Conservation (phyloP, 1,284 basidiomycete species). For the Ustilago cynodontis region DNA sequence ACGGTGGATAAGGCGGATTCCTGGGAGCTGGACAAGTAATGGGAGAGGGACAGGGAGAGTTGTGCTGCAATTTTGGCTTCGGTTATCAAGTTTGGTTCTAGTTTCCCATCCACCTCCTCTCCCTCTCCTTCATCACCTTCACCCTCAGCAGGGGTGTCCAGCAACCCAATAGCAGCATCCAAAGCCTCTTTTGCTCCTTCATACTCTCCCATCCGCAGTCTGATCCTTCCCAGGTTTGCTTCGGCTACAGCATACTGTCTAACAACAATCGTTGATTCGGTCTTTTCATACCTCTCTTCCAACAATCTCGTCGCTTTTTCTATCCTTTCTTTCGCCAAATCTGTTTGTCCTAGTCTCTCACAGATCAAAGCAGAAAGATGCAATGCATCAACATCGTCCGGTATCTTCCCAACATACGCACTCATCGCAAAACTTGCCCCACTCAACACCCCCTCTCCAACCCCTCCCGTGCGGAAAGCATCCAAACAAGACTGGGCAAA, state of each 20-base stretch:
- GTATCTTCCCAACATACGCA: slow-evolving; percentile 79
- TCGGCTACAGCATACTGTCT: slow-evolving; percentile 84
- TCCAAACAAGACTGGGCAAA: slow-evolving; percentile 79
- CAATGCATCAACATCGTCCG: slow-evolving; percentile 80
- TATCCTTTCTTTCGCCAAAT: slow-evolving; percentile 76
- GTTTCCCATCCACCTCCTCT: slow-evolving; percentile 14
- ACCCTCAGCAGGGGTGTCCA: slow-evolving; percentile 72
- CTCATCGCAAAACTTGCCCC: slow-evolving; percentile 81
- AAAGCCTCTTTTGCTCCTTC: slow-evolving; percentile 78
- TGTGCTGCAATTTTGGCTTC: slow-evolving; percentile 22
- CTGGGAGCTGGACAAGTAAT: slow-evolving; percentile 17
- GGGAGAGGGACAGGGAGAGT: slow-evolving; percentile 38
- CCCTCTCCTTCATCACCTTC: slow-evolving; percentile 68
- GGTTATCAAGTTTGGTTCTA: not conserved
- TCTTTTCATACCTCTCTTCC: slow-evolving; percentile 87
- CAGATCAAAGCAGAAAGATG: slow-evolving; percentile 89
- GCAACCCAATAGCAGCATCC: slow-evolving; percentile 80
- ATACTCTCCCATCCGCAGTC: slow-evolving; percentile 76
- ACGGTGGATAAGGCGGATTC: slow-evolving; percentile 21
- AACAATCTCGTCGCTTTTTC: slow-evolving; percentile 79
- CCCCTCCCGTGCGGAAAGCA: slow-evolving; percentile 67
- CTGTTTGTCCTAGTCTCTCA: slow-evolving; percentile 82
- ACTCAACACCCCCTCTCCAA: slow-evolving; percentile 28
- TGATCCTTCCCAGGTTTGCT: slow-evolving; percentile 83
- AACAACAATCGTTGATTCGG: slow-evolving; percentile 83